Evolutionary conservation across 148 eudicot species (phyloP), one percentile per base, ranked within the genome.

Genomic region (Rheum nobile): DNA sequence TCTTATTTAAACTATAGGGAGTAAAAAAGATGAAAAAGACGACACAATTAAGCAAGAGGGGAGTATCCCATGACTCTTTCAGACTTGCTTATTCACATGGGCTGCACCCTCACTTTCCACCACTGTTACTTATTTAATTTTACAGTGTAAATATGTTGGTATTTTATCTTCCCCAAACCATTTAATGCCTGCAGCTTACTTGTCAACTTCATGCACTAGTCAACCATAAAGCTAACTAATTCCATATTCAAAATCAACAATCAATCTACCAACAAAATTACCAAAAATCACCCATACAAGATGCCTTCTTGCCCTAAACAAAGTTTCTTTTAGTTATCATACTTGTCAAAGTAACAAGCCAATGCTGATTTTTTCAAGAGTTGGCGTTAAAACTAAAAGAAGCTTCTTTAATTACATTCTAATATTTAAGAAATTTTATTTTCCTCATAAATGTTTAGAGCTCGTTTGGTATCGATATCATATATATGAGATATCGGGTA

Each of bases 101-200:
- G 26, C 8, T 50, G 57, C 10, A 0, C 26, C 26, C 8, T 24
- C 22, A 50, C 22, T 50, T 19, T 50, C 4, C 44, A 46, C 50
- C 52, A 8, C 43, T 41, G 43, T 41, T 41, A 41, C 43, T 41
- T 41, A 41, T 41, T 41, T n/a, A n/a, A n/a, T n/a, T 41, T 41
- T 41, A 41, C 43, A 41, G 43, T 9, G 11, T 50, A n/a, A 47
- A 6, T 21, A 7, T 50, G 57, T 50, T 50, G 57, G 57, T 50
- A 50, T 50, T 50, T 50, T 50, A 50, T 50, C 57, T 21, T 50
- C 57, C 57, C 57, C 57, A 50, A n/a, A 50, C 57, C 57, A 50
- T 50, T 21, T 50, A 50, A n/a, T 50, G 10, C 57, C 24, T 50
- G 57, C 57, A 50, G 6, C 26, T 50, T n/a, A n/a, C 57, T 50